phyloP scores from a whole-genome alignment of 179 eudicot species.

The Nepenthes alata region DNA sequence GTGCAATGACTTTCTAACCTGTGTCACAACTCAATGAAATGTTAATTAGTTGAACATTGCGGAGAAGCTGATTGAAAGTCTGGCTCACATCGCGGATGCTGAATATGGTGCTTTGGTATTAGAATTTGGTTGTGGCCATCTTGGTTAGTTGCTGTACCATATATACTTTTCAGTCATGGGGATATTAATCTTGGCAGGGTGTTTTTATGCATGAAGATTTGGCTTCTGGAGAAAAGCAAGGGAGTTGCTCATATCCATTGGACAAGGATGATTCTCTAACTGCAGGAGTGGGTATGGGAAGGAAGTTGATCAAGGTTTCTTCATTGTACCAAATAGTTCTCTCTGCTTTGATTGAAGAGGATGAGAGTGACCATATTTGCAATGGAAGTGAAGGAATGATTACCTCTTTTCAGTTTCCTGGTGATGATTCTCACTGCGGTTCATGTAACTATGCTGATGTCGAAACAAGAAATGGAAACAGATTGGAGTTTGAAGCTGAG shows the following conservation, averaged over 20 bases:
- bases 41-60: conserved; percentile 39
- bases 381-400: conserved; percentile 42
- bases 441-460: conserved; percentile 36
- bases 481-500: conserved; percentile 44
- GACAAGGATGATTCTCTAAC: conserved; percentile 20
- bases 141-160: background rate
- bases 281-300: conserved; percentile 28
- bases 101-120: conserved; percentile 29
- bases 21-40: background rate
- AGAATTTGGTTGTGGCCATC: conserved; percentile 4
- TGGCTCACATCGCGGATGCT: conserved; percentile 22
- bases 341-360: conserved; percentile 80
- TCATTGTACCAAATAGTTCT: conserved; percentile 78
- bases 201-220: conserved; percentile 18
- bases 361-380: conserved; percentile 59
- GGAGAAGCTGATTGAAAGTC: conserved; percentile 36
- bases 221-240: conserved; percentile 12
- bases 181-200: conserved; percentile 20
- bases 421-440: conserved; percentile 44
- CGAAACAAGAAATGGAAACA: conserved; percentile 34
- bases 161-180: conserved; percentile 3
- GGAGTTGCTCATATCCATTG: conserved; percentile 6
- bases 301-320: conserved; percentile 25
- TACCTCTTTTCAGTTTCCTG: conserved; percentile 36
- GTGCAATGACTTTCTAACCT: conserved; percentile 1